Percentiles rank a stretch among this genome's conserved stretches.
Conservation (phyloP, 495 filamentous ascomycete species). For the Diplogelasinospora grovesii region DNA sequence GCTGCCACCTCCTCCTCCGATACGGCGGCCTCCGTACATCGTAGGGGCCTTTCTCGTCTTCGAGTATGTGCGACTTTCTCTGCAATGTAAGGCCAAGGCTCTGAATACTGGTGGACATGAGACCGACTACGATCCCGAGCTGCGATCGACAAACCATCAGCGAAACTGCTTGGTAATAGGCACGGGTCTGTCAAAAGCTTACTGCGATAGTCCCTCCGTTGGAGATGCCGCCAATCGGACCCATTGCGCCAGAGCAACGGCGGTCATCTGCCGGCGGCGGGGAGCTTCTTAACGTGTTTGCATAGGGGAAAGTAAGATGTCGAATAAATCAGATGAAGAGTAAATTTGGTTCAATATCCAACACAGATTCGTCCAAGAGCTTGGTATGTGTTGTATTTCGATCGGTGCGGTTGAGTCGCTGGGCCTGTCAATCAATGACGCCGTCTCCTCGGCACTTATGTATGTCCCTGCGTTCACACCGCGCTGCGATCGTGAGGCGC, state of each 20-base stretch:
- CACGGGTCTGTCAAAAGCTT: constrained; percentile 33
- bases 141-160: constrained; percentile 33
- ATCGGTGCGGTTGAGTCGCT: too few species aligned
- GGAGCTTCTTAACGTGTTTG: constrained; percentile 12
- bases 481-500: constrained; percentile 1
- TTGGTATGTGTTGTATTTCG: not conserved
- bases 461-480: too few species aligned
- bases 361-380: too few species aligned
- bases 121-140: constrained; percentile 88
- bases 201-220: constrained; percentile 82
- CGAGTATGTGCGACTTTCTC: constrained; percentile 95
- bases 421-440: too few species aligned
- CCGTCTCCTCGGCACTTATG: too few species aligned
- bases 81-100: constrained; percentile 95
- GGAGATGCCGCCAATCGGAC: constrained; percentile 75
- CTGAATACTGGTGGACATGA: constrained; percentile 88
- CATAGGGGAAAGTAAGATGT: constrained; percentile 17
- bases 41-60: constrained; percentile 84
- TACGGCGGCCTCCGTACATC: constrained; percentile 80
- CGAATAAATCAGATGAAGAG: not conserved
- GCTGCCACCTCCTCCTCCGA: constrained; percentile 89
- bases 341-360: too few species aligned
- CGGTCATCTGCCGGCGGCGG: constrained; percentile 24
- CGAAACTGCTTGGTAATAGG: too few species aligned
- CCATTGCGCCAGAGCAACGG: constrained; percentile 44